Percentiles rank a stretch among this genome's conserved stretches.
Evolutionary conservation across 768 basidiomycete genomes (phyloP).

Genomic region (Neoboletus subvelutipes): DNA sequence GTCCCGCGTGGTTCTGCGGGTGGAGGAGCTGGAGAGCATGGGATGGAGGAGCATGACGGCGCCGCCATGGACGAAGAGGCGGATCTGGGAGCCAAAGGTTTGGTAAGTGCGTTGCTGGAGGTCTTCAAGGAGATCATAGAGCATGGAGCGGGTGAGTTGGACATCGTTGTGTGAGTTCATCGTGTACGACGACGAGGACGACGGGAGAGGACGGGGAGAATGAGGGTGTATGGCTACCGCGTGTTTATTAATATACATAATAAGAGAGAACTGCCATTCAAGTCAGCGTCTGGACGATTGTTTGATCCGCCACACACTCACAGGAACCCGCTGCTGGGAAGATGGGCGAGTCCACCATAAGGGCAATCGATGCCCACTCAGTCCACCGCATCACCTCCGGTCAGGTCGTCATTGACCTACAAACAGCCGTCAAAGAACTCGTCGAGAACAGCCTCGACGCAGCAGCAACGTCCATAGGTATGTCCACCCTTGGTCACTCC

Average conservation of each 20-base stretch:
- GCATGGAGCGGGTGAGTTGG: slow-evolving; percentile 31
- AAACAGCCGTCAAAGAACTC: slow-evolving; percentile 93
- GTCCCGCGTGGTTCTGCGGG: slow-evolving; percentile 58
- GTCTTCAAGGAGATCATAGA: slow-evolving; percentile 47
- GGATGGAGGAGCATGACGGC: slow-evolving; percentile 72
- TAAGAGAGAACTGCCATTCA: neutral
- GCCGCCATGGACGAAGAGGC: slow-evolving; percentile 69
- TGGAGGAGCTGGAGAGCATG: slow-evolving; percentile 36
- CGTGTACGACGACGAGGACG: neutral
- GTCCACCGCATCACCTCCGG: slow-evolving; percentile 91
- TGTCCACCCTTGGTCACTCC: slow-evolving; percentile 20
- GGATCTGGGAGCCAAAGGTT: slow-evolving; percentile 51
- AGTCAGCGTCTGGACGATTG: neutral
- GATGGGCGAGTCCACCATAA: slow-evolving; percentile 30
- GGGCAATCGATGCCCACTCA: slow-evolving; percentile 70
- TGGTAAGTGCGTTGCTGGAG: slow-evolving; percentile 50
- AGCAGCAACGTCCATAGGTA: slow-evolving; percentile 83
- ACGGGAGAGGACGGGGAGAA: neutral
- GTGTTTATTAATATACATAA: neutral
- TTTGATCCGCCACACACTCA: slow-evolving; percentile 1
- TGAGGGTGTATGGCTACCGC: neutral
- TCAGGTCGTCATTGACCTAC: slow-evolving; percentile 92
- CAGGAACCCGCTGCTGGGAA: neutral
- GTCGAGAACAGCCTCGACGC: slow-evolving; percentile 97
- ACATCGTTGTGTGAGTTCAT: slow-evolving; percentile 37